Evolutionary conservation across 768 basidiomycete species (phyloP).

Genomic region (Boletus pseudo-olivaceus): DNA sequence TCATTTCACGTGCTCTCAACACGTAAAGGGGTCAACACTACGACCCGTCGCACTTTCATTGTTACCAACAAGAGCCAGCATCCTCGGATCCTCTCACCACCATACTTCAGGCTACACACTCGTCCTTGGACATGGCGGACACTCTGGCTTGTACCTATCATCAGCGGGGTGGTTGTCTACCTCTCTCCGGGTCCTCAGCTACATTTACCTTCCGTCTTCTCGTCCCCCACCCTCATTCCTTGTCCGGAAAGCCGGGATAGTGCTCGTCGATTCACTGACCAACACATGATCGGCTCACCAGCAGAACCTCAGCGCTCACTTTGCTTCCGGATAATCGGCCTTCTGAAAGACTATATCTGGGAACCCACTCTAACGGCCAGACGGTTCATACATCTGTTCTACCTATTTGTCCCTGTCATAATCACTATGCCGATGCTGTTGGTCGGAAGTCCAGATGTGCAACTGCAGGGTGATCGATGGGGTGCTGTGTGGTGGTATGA

Average conservation of each 20-base stretch:
- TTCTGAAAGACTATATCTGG: constrained; percentile 62
- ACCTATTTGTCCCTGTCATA: constrained; percentile 86
- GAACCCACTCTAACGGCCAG: constrained; percentile 82
- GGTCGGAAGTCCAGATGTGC: constrained; percentile 51
- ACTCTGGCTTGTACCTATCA: constrained; percentile 56
- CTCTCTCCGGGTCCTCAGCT: constrained; percentile 42
- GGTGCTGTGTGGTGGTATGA: constrained; percentile 98
- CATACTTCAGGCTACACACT: constrained; percentile 21
- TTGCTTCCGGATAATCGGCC: constrained; percentile 36
- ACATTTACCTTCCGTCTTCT: constrained; percentile 46
- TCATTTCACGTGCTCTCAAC: constrained; percentile 18
- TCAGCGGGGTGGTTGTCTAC: constrained; percentile 52
- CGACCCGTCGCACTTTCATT: constrained; percentile 26
- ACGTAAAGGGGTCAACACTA: background rate
- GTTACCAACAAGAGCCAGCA: constrained; percentile 1
- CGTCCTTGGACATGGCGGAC: constrained; percentile 27
- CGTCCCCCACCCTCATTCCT: constrained; percentile 48
- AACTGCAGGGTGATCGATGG: constrained; percentile 75
- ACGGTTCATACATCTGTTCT: constrained; percentile 79
- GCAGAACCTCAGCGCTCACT: constrained; percentile 57
- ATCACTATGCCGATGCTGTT: constrained; percentile 81
- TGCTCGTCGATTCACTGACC: constrained; percentile 17
- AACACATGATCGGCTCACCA: constrained; percentile 58
- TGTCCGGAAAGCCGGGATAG: constrained; percentile 25
- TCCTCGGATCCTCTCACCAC: constrained; percentile 9